Percentiles rank a stretch among this genome's conserved stretches.
phyloP scores from a whole-genome alignment of 2,329 filamentous ascomycete genomes.

The Hymenoscyphus linearis region DNA sequence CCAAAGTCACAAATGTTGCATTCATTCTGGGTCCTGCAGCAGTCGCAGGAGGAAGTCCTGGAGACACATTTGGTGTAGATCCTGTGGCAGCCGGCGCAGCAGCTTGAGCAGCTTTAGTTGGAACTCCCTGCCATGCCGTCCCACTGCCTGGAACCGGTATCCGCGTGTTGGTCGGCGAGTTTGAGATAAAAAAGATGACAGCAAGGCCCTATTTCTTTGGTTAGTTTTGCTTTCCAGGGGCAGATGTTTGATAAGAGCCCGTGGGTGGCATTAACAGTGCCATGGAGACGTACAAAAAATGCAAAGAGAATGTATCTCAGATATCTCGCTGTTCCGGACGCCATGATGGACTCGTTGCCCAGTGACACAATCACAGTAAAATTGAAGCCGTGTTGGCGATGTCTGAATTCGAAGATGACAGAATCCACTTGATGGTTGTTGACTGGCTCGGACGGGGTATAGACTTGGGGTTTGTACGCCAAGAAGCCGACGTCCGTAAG shows the following conservation, averaged over 20 bases:
- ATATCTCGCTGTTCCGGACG: constrained; percentile 52
- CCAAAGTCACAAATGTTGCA: constrained; percentile 94
- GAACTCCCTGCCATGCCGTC: constrained; percentile 14
- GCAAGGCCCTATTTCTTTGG: constrained; percentile 48
- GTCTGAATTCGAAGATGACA: background rate
- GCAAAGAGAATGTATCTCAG: constrained; percentile 75
- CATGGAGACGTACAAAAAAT: constrained; percentile 61
- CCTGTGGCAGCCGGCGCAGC: constrained; percentile 13
- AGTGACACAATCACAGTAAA: background rate
- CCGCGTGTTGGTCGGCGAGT: constrained; percentile 42
- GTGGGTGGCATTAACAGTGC: background rate
- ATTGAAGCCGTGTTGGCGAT: background rate
- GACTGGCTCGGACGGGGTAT: no score
- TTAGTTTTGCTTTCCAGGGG: constrained; percentile 3
- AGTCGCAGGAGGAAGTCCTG: constrained; percentile 38
- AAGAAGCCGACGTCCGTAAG: background rate
- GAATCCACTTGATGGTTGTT: background rate
- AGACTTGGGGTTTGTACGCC: background rate
- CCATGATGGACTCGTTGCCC: constrained; percentile 23
- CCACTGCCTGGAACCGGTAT: constrained; percentile 30
- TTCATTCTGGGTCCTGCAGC: constrained; percentile 76
- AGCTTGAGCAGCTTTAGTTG: constrained; percentile 26
- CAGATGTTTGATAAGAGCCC: background rate
- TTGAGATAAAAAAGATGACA: constrained; percentile 78
- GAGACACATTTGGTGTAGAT: constrained; percentile 27